Base-by-base conservation (phyloP, 192 early-diverging fungal species). In the Umbelopsis sp. region DNA sequence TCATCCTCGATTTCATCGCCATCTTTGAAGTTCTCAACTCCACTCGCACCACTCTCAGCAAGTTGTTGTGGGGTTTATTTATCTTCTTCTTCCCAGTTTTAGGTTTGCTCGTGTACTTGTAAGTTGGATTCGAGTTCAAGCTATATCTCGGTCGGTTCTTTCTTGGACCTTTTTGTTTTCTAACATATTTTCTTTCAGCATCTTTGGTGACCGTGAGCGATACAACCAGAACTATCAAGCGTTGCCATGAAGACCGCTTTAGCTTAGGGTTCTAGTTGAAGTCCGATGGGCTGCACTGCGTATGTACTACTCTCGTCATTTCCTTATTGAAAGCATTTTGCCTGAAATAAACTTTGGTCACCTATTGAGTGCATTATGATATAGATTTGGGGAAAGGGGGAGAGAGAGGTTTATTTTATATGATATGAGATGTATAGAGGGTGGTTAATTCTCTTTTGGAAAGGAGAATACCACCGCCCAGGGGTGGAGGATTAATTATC, bases 11-110 rank as follows among this genome's bases (percentile, higher is more conserved):
- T 62, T 73, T 89, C 24, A 84, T 89, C 70, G 85, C 81, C 29
- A 78, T 89, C 67, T 83, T 86, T 66, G 87, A 89, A 54, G 78
- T 85, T 20, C 65, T 89, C 70, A 82, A 82, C 76, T 84, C 82
- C 9, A 81, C 53, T 47, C 79, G 85, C 26, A 53, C 74, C 17
- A 66, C 82, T 25, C 22, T 36, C 17, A 81, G 77, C 66, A 89
- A 89, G 75, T 50, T 89, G 12, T 74, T 80, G n/a, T 89, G 87
- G 87, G 71, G 81, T 29, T 74, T 87, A 24, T 74, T 89, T 20
- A 81, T 89, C 67, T 87, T 89, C 74, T 74, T 89, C 67, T 89
- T 89, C 84, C 87, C 87, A 5, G 68, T 89, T 16, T 71, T 85
- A 65, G 87, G 87, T 11, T 45, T 89, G 45, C 75, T 89, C 29